These are phyloP conservation scores for Hymenoscyphus albidus DNA, from an alignment of 2,329 filamentous ascomycete genomes.

Conservation along the genomic window DNA sequence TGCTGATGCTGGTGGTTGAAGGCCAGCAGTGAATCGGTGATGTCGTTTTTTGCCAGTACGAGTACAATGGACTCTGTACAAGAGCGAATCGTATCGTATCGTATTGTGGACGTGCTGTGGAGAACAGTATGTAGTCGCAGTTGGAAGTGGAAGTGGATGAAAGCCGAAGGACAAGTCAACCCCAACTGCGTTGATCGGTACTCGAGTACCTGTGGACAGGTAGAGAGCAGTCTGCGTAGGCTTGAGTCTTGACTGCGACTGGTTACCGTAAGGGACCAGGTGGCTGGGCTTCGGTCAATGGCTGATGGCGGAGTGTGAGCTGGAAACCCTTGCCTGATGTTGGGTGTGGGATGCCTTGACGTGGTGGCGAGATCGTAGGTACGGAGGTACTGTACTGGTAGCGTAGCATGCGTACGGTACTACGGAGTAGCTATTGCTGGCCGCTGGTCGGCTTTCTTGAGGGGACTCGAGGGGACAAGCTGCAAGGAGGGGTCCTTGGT, in stretches of 20 bases:
- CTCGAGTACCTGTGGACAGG: no score
- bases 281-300: no score
- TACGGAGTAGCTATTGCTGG: background rate
- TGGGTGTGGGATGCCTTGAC: background rate
- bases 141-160: background rate
- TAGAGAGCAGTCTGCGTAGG: no score
- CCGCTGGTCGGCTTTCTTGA: background rate
- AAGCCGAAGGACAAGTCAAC: background rate
- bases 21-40: background rate
- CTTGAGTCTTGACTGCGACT: background rate
- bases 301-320: background rate
- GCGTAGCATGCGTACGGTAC: no score
- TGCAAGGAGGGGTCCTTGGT: background rate
- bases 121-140: background rate
- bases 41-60: no score
- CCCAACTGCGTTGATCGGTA: background rate
- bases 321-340: constrained; percentile 7
- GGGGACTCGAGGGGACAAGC: background rate
- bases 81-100: background rate
- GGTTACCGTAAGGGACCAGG: background rate
- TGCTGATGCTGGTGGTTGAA: background rate
- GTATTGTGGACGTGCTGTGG: background rate
- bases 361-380: background rate
- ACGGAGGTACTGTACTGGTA: background rate
- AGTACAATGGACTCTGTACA: no score